Evolutionary conservation across 2,329 filamentous ascomycete species (phyloP).

Genomic region (Emergomyces orientalis): DNA sequence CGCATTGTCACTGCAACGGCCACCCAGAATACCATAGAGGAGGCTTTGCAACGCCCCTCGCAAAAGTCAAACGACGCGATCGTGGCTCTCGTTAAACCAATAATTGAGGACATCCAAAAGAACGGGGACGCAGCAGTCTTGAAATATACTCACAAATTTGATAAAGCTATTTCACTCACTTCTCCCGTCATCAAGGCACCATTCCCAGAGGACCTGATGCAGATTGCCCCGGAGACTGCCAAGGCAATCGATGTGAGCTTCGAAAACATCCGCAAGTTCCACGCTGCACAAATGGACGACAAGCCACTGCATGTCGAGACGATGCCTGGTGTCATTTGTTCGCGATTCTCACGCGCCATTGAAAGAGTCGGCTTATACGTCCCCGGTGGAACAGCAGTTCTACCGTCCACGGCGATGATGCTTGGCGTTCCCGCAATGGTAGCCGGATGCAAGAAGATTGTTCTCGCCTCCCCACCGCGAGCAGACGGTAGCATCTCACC

Average conservation of each 20-base stretch:
- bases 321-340: constrained; percentile 94
- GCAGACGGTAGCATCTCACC: constrained; percentile 84
- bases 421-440: constrained; percentile 96
- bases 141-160: constrained; percentile 94
- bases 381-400: constrained; percentile 90
- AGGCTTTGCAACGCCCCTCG: constrained; percentile 76
- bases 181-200: constrained; percentile 85
- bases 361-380: constrained; percentile 95
- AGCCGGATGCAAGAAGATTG: constrained; percentile 89
- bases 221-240: constrained; percentile 70
- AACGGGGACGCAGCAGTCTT: constrained; percentile 82
- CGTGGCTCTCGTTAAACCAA: constrained; percentile 80
- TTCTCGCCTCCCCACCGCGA: constrained; percentile 84
- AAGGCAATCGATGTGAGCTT: constrained; percentile 89
- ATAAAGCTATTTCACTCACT: constrained; percentile 83
- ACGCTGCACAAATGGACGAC: constrained; percentile 79
- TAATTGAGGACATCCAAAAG: constrained; percentile 75
- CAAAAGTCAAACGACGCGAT: constrained; percentile 94
- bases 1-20: constrained; percentile 61
- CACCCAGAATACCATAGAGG: constrained; percentile 55
- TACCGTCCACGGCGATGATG: constrained; percentile 96
- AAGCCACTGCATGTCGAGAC: constrained; percentile 82
- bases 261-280: constrained; percentile 90
- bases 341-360: constrained; percentile 83
- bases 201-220: constrained; percentile 78